These are phyloP conservation scores for Picea glauca DNA, from an alignment of 75 land plant genomes.

Conservation along the genomic window DNA sequence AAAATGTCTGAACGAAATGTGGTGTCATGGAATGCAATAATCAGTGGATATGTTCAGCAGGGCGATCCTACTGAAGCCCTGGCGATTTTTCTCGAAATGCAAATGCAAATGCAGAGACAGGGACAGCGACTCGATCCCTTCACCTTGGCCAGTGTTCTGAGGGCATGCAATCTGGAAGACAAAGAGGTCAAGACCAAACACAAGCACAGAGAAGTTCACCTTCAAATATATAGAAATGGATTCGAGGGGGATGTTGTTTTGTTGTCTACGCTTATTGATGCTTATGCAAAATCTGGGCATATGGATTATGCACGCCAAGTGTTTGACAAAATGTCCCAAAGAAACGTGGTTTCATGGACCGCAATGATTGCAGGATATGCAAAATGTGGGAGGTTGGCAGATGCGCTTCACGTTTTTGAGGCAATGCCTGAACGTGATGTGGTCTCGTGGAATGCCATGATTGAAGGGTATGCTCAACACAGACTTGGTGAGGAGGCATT, in stretches of 20 bases:
- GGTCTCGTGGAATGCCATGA: conserved; percentile 24
- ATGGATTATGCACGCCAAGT: conserved; percentile 14
- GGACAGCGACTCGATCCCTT: conserved; percentile 5
- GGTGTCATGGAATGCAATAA: conserved; percentile 20
- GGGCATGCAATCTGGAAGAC: conserved; percentile 1
- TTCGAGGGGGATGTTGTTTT: conserved; percentile 18
- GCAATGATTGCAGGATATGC: conserved; percentile 15
- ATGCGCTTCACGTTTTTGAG: conserved; percentile 10
- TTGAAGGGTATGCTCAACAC: conserved; percentile 14
- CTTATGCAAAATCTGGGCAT: conserved; percentile 13
- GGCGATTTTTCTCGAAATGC: not conserved
- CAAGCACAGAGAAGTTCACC: conserved; percentile 6
- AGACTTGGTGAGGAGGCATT: conserved; percentile 14
- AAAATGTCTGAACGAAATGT: conserved; percentile 16
- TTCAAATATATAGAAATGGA: conserved; percentile 10
- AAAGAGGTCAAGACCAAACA: not conserved
- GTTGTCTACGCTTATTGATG: conserved; percentile 17
- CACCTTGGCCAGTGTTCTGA: conserved; percentile 9
- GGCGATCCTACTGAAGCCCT: conserved; percentile 9
- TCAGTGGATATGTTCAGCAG: conserved; percentile 12
- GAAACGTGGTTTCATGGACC: conserved; percentile 18
- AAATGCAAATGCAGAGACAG: not conserved
- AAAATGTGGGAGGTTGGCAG: conserved; percentile 14
- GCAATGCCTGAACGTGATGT: conserved; percentile 14
- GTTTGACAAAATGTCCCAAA: not conserved